Evolutionary conservation across 2,329 filamentous ascomycete genomes (phyloP).

Genomic region (Botrytis sinoallii): DNA sequence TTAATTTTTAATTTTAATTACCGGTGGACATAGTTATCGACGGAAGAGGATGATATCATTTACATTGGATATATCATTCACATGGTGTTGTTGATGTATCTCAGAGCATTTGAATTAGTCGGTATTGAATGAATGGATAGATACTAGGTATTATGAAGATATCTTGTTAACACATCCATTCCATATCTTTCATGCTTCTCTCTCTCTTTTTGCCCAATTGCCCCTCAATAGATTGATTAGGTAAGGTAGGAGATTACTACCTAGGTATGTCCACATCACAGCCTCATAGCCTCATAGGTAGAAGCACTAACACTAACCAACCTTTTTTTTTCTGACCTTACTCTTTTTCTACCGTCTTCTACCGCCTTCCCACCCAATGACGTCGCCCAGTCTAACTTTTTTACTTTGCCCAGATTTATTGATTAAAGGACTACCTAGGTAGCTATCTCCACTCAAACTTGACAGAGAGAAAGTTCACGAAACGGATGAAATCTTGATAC

Average conservation of each 20-base stretch:
- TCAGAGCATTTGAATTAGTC: not conserved
- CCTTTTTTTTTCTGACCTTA: not conserved
- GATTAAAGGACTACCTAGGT: not conserved
- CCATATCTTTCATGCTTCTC: not conserved
- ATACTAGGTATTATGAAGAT: not conserved
- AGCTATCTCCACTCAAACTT: not conserved
- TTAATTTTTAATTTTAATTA: not conserved
- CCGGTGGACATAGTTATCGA: not conserved
- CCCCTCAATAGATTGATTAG: not conserved
- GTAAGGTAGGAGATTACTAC: not conserved
- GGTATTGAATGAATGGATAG: too few species aligned
- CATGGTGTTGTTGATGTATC: not conserved
- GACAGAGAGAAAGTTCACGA: not conserved
- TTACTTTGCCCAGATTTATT: not conserved
- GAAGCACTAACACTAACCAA: not conserved
- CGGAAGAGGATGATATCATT: not conserved
- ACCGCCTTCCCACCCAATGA: constrained; percentile 1
- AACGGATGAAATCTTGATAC: not conserved
- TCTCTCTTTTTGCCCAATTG: not conserved
- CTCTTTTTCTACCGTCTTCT: not conserved
- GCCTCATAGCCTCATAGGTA: too few species aligned
- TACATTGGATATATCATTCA: not conserved
- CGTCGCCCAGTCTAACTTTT: not conserved
- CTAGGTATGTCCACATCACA: too few species aligned
- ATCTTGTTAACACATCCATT: not conserved